Evolutionary conservation across 148 eudicot genomes (phyloP).

Genomic region (Vaccinium myrtillus): DNA sequence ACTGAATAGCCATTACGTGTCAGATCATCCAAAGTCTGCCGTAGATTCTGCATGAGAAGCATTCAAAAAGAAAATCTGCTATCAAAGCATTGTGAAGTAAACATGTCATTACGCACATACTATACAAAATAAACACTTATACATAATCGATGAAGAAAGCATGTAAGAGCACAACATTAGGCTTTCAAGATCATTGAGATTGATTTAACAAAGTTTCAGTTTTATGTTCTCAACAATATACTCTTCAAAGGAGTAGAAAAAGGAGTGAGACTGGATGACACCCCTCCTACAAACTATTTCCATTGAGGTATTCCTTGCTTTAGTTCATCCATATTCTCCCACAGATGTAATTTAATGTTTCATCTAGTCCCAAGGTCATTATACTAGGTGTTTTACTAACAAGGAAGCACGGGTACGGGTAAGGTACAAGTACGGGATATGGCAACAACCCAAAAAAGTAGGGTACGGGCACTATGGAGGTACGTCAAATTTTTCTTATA

Average conservation of each 20-base stretch:
- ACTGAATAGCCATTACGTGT: conserved; percentile 95
- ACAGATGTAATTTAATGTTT: not conserved
- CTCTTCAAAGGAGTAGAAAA: not conserved
- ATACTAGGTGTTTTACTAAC: not conserved
- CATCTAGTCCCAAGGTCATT: not conserved
- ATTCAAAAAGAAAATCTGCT: not conserved
- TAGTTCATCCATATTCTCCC: not conserved
- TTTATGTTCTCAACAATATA: not conserved
- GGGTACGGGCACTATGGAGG: too few relatives aligned
- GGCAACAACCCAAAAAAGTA: too few relatives aligned
- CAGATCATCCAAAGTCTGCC: conserved; percentile 94
- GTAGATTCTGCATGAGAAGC: conserved; percentile 69
- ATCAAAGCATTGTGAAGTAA: not conserved
- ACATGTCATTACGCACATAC: not conserved
- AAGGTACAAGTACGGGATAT: too few relatives aligned
- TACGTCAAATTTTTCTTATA: too few relatives aligned
- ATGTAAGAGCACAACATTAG: not conserved
- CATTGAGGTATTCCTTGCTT: not conserved
- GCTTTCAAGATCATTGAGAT: conserved; percentile 12
- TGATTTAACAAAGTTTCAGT: not conserved
- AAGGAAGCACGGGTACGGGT: too few relatives aligned
- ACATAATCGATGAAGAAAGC: not conserved
- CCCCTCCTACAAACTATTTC: not conserved
- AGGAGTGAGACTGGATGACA: not conserved
- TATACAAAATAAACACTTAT: not conserved